phyloP scores from a whole-genome alignment of 345 rosid species.

The Balakata baccata region DNA sequence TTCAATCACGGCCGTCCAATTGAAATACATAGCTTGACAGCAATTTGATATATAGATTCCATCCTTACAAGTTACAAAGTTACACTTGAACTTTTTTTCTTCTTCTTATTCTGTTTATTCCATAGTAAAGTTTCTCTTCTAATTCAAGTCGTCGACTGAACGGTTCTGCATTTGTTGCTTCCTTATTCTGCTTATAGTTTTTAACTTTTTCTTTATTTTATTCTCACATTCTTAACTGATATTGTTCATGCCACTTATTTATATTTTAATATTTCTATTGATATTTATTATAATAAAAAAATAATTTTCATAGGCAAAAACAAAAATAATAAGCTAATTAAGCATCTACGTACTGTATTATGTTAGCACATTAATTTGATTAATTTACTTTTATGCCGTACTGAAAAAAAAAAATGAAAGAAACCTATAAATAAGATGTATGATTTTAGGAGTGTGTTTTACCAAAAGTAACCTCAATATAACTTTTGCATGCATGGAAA shows the following conservation, averaged over 20 bases:
- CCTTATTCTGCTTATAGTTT: not conserved
- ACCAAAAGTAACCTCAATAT: no score
- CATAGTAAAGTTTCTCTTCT: not conserved
- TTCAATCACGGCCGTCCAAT: conserved; percentile 1
- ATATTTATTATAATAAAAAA: no score
- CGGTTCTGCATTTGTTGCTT: not conserved
- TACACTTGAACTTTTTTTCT: not conserved
- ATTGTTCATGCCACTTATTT: not conserved
- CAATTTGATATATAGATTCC: no score
- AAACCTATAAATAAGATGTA: not conserved
- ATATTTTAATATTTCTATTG: no score
- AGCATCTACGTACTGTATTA: no score
- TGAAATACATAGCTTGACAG: not conserved
- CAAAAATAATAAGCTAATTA: no score
- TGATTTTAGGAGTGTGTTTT: no score
- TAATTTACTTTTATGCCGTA: no score
- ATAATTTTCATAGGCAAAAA: no score
- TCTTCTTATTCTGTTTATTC: conserved; percentile 8
- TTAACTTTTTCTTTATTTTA: not conserved
- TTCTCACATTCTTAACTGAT: not conserved
- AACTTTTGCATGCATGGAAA: no score
- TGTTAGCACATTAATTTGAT: no score
- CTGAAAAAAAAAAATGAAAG: not conserved
- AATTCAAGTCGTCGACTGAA: not conserved
- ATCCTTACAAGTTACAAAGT: not conserved